Evolutionary conservation across 1,139 yeast genomes (phyloP).

Genomic region (Blastobotrys petasosporus): DNA sequence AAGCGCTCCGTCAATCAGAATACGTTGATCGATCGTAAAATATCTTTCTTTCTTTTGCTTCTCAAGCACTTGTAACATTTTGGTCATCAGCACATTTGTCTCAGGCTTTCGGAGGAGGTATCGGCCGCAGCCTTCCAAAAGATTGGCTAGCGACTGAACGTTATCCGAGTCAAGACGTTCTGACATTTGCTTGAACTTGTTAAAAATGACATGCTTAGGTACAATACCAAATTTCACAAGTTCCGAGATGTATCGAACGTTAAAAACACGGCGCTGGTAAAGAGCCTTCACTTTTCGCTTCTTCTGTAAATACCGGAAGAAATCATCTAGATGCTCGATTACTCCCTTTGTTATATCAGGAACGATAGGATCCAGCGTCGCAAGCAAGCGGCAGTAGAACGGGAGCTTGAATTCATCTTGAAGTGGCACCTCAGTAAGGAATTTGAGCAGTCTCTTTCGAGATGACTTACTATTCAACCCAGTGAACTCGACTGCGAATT

Average conservation of each 20-base stretch:
- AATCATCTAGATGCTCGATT: constrained; percentile 46
- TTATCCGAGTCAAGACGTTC: constrained; percentile 19
- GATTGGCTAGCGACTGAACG: constrained; percentile 32
- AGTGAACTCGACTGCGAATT: constrained; percentile 53
- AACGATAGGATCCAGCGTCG: constrained; percentile 47
- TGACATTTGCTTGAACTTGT: constrained; percentile 55
- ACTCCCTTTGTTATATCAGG: constrained; percentile 53
- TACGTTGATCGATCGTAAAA: constrained; percentile 50
- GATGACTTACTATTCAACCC: constrained; percentile 69
- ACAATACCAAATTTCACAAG: constrained; percentile 69
- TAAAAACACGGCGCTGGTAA: constrained; percentile 38
- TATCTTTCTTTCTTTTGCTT: constrained; percentile 46
- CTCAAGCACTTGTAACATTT: constrained; percentile 55
- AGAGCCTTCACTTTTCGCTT: constrained; percentile 21
- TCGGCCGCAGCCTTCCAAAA: constrained; percentile 73
- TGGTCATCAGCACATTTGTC: constrained; percentile 53
- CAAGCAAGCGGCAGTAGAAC: constrained; percentile 62
- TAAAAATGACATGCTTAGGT: constrained; percentile 67
- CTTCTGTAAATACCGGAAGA: constrained; percentile 24
- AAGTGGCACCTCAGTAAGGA: constrained; percentile 38
- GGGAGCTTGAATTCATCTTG: constrained; percentile 32
- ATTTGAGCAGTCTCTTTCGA: constrained; percentile 51
- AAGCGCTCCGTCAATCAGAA: constrained; percentile 56
- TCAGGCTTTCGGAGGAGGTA: constrained; percentile 59
- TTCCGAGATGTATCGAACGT: constrained; percentile 63